Base-by-base conservation (phyloP, 208 protist species). In the Wallacemonas sp. region DNA sequence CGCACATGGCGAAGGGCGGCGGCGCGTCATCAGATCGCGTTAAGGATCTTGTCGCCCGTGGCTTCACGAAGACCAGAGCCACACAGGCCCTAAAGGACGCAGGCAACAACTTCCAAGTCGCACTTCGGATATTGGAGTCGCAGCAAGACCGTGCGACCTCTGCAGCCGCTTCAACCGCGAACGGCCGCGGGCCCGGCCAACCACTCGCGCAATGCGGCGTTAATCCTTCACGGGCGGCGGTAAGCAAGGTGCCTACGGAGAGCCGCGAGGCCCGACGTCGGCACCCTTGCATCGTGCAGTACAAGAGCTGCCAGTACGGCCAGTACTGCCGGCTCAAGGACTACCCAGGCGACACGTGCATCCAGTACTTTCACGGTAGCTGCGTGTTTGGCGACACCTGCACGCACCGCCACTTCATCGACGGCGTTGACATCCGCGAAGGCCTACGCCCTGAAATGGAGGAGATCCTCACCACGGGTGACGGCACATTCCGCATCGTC, bases 281-380 rank as follows among this genome's bases (percentile, higher is more conserved):
- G 24, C 89, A 94, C 59, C 89, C 89, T 1, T 94, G 89, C 52
- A 72, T 92, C 21, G 83, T 86, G 22, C 85, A 91, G 67, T 85
- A 83, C 65, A 87, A 87, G 45, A 74, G 21, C 4, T 94, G 89
- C 58, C 37, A 63, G 53, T 92, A 66, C 57, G 89, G 89, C 8
- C 42, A 85, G n/a, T 36, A 41, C 32, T 94, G 89, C 39, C 39
- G 60, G 3, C 66, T 94, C 22, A 75, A 68, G 33, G 73, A 92
- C 46, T 75, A 76, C 33, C 89, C 89, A 0, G 83, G 81, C 5
- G 77, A 94, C 58, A 68, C 72, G 9, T 94, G 89, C 63, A 88
- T 94, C 26, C 73, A 89, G 33, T 72, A 94, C 71, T 79, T 82
- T 34, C 73, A 75, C n/a, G 81, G 85, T 21, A 57, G 29, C 59